Conservation (phyloP, 2,329 filamentous ascomycete species). For the Fusarium bulbicola region DNA sequence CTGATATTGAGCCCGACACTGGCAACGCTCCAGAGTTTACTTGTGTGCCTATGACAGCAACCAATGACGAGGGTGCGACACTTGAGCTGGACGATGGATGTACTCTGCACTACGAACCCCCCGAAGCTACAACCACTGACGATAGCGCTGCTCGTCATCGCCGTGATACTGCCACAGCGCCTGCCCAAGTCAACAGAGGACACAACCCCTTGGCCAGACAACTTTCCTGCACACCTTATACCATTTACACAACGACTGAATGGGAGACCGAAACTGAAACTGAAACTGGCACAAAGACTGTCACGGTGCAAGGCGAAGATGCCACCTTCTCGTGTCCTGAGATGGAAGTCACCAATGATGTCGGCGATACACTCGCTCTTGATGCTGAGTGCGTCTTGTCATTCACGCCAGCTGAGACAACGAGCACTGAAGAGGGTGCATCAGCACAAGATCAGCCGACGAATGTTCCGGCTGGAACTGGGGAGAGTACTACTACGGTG, state of each 20-base stretch:
- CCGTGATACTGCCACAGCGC: not conserved
- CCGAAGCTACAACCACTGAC: not conserved
- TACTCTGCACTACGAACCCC: not conserved
- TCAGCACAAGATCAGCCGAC: not conserved
- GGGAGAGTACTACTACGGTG: not conserved
- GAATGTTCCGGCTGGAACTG: not conserved
- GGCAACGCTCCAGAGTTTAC: slow-evolving; percentile 10
- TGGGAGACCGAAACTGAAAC: not conserved
- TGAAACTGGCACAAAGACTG: not conserved
- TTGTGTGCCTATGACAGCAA: slow-evolving; percentile 3
- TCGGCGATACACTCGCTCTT: not conserved
- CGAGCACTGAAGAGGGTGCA: not conserved
- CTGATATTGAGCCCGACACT: slow-evolving; percentile 5
- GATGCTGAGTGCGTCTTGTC: slow-evolving; percentile 4
- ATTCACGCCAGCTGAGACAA: not conserved
- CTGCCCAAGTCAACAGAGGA: rapidly evolving
- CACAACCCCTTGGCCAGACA: not conserved
- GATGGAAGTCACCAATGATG: slow-evolving; percentile 13
- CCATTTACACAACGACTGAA: not conserved
- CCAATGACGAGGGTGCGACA: not conserved
- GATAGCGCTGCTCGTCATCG: not conserved
- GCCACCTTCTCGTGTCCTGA: slow-evolving; percentile 8
- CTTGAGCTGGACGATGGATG: slow-evolving; percentile 6
- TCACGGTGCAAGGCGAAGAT: not conserved
- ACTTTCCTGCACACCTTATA: not conserved